These are phyloP conservation scores for Tieghemiomyces parasiticus DNA, from an alignment of 192 early-diverging fungal species.

Conservation along the genomic window DNA sequence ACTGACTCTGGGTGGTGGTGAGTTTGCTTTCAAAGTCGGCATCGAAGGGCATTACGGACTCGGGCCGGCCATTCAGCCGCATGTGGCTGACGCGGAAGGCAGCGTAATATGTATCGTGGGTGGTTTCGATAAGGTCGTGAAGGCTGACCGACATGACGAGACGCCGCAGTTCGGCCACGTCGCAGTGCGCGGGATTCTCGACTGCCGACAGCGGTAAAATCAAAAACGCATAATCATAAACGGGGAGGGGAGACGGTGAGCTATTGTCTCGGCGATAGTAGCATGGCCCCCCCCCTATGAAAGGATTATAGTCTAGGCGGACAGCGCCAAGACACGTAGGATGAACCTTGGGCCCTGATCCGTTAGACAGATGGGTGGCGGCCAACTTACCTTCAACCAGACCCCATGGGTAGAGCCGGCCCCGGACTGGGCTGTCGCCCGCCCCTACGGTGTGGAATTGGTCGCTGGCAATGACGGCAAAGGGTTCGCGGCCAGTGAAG, in stretches of 20 bases:
- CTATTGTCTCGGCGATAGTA: no score
- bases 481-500: constrained; percentile 55
- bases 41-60: constrained; percentile 66
- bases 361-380: no score
- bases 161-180: constrained; percentile 56
- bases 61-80: constrained; percentile 51
- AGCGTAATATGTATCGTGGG: constrained; percentile 62
- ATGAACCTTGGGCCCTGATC: no score
- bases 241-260: no score
- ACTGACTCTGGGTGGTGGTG: constrained; percentile 38
- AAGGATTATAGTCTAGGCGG: no score
- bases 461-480: constrained; percentile 73
- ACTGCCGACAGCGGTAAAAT: no score
- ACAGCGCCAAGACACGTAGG: no score
- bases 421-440: constrained; percentile 45
- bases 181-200: constrained; percentile 61
- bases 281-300: no score
- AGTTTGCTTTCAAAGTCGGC: constrained; percentile 62
- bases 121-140: constrained; percentile 70
- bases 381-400: constrained; percentile 42
- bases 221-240: no score
- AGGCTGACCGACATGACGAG: constrained; percentile 50
- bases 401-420: constrained; percentile 67
- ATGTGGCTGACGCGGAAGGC: constrained; percentile 46
- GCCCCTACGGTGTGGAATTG: constrained; percentile 38